A percentile compares a stretch with the other conserved stretches of the same genome.
Conservation (phyloP, 768 basidiomycete genomes). For the Lactifluus hygrophoroides region DNA sequence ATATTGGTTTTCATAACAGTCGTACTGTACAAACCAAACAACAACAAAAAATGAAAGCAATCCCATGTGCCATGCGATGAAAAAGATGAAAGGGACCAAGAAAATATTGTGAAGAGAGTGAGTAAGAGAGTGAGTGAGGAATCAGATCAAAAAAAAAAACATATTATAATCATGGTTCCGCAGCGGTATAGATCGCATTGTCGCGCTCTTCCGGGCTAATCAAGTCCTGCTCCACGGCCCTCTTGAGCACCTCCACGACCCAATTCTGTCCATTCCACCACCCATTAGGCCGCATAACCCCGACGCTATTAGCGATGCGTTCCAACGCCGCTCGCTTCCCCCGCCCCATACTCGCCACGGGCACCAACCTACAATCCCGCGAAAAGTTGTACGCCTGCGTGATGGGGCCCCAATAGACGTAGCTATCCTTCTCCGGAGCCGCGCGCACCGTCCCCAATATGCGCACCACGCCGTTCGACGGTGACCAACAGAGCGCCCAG, state of each 20-base stretch:
- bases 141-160: not conserved
- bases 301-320: slow-evolving; percentile 16
- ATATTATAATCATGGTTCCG: slow-evolving; percentile 11
- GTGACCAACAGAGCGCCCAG: slow-evolving; percentile 19
- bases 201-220: slow-evolving; percentile 17
- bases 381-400: slow-evolving; percentile 10
- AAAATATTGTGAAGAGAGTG: not conserved
- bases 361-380: slow-evolving; percentile 9
- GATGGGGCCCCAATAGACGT: slow-evolving; percentile 19
- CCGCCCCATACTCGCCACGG: slow-evolving; percentile 9
- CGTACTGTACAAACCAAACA: too few relatives aligned
- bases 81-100: too few relatives aligned
- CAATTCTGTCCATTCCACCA: slow-evolving; percentile 23
- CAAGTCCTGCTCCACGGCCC: slow-evolving; percentile 18
- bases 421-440: slow-evolving; percentile 15
- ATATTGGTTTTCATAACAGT: too few relatives aligned
- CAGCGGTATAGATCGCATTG: slow-evolving; percentile 16
- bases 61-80: too few relatives aligned
- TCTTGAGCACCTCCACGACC: slow-evolving; percentile 20
- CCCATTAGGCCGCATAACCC: slow-evolving; percentile 20
- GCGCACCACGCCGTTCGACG: slow-evolving; percentile 5
- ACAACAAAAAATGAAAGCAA: too few relatives aligned
- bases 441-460: slow-evolving; percentile 1
- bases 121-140: not conserved
- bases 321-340: slow-evolving; percentile 15